These are phyloP conservation scores for Suhomyces panamericanus DNA, from an alignment of 1,139 yeast species.

Conservation along the genomic window DNA sequence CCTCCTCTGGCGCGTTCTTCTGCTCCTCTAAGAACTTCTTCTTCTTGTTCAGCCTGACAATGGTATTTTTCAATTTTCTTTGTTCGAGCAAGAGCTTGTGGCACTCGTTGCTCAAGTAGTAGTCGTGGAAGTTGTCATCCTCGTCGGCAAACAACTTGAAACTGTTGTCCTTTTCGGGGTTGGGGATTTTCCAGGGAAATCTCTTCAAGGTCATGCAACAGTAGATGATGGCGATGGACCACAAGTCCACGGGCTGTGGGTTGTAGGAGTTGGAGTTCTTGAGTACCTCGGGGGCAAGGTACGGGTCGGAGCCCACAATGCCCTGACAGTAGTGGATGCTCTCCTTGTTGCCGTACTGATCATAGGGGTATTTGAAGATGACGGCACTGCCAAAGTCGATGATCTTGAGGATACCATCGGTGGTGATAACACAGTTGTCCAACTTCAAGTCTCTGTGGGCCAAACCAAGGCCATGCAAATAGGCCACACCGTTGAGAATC, in stretches of 20 bases:
- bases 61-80: slow-evolving; percentile 44
- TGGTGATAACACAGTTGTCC: slow-evolving; percentile 90
- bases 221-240: slow-evolving; percentile 94
- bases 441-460: slow-evolving; percentile 95
- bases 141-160: slow-evolving; percentile 63
- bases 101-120: slow-evolving; percentile 51
- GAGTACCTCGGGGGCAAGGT: slow-evolving; percentile 94
- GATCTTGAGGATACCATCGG: slow-evolving; percentile 81
- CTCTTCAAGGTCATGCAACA: slow-evolving; percentile 94
- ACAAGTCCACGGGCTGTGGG: slow-evolving; percentile 90
- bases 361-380: slow-evolving; percentile 90
- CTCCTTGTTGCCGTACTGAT: slow-evolving; percentile 50
- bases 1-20: slow-evolving; percentile 5
- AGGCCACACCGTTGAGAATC: slow-evolving; percentile 77
- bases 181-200: slow-evolving; percentile 97
- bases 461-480: slow-evolving; percentile 83
- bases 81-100: slow-evolving; percentile 49
- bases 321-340: slow-evolving; percentile 83
- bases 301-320: slow-evolving; percentile 97
- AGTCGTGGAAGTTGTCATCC: slow-evolving; percentile 53
- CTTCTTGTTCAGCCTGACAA: slow-evolving; percentile 46
- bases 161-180: slow-evolving; percentile 75
- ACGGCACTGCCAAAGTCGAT: slow-evolving; percentile 97
- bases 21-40: slow-evolving; percentile 28
- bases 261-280: slow-evolving; percentile 68